Conservation (phyloP, 768 basidiomycete species). For the Grammothele lineata region DNA sequence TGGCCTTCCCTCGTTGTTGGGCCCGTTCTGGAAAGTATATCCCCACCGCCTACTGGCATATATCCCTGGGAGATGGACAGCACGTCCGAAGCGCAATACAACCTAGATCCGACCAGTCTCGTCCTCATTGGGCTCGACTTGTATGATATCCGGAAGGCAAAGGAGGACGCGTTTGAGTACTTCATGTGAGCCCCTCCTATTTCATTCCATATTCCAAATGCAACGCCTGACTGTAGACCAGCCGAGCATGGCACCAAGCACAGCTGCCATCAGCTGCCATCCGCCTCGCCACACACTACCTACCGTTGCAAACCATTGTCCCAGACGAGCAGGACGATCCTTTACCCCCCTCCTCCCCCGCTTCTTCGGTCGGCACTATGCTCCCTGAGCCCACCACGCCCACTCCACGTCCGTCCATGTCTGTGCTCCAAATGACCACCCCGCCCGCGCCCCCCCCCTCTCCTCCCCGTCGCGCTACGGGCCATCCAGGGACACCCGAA, state of each 20-base stretch:
- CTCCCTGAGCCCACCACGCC: slow-evolving; percentile 6
- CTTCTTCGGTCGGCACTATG: slow-evolving; percentile 4
- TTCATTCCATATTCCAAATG: no score
- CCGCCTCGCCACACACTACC: slow-evolving; percentile 69
- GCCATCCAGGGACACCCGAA: slow-evolving; percentile 48
- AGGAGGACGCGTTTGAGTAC: slow-evolving; percentile 76
- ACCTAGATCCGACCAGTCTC: slow-evolving; percentile 84
- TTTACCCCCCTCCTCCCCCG: background rate
- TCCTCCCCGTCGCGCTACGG: slow-evolving; percentile 33
- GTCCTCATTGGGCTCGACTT: slow-evolving; percentile 67
- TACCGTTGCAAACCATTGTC: slow-evolving; percentile 48
- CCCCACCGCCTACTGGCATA: slow-evolving; percentile 42
- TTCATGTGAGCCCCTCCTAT: slow-evolving; percentile 53
- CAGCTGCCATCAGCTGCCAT: slow-evolving; percentile 73
- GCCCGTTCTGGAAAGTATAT: slow-evolving; percentile 60
- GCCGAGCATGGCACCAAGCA: slow-evolving; percentile 80
- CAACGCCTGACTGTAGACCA: no score
- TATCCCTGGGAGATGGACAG: slow-evolving; percentile 44
- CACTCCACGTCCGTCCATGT: background rate
- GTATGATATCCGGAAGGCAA: slow-evolving; percentile 70
- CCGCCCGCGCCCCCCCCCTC: slow-evolving; percentile 26
- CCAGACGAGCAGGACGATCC: slow-evolving; percentile 10
- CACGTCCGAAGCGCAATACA: slow-evolving; percentile 56
- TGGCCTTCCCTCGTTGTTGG: slow-evolving; percentile 83
- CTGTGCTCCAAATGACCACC: slow-evolving; percentile 22